These are phyloP conservation scores for Arctium lappa DNA, from an alignment of 129 eudicot genomes.

Conservation along the genomic window DNA sequence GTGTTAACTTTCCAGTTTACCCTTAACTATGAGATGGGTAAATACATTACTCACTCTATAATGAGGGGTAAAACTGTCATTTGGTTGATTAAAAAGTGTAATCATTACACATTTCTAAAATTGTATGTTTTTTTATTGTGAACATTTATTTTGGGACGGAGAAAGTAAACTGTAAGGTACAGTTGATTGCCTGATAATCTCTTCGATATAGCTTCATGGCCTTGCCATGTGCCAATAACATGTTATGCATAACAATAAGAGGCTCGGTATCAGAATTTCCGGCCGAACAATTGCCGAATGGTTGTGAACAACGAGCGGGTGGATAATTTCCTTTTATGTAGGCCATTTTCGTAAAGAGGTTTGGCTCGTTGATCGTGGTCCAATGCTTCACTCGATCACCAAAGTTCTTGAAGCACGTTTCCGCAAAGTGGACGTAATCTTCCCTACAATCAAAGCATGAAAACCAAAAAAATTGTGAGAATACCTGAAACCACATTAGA, in stretches of 20 bases:
- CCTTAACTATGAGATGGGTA: no score
- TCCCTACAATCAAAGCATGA: conserved; percentile 48
- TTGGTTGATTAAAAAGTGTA: no score
- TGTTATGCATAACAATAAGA: conserved; percentile 60
- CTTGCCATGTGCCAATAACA: conserved; percentile 82
- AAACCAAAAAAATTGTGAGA: not conserved
- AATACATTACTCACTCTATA: no score
- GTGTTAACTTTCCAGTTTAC: no score
- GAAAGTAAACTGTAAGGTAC: not conserved
- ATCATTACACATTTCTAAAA: no score
- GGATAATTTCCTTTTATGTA: conserved; percentile 53
- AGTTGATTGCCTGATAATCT: conserved; percentile 43
- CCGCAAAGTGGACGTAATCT: conserved; percentile 67
- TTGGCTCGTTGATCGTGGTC: conserved; percentile 82
- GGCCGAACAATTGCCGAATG: conserved; percentile 63
- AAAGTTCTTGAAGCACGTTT: conserved; percentile 64
- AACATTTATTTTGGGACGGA: no score
- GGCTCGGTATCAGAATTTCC: conserved; percentile 86
- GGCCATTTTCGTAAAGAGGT: conserved; percentile 45
- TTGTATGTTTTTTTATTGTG: no score
- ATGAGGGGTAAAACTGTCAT: no score
- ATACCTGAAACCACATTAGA: not conserved
- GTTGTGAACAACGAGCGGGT: conserved; percentile 75
- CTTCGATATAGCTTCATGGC: conserved; percentile 55
- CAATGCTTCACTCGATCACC: conserved; percentile 87